Base-by-base conservation (phyloP, 139 green algal genomes). In the Prasinococcaceae sp. region DNA sequence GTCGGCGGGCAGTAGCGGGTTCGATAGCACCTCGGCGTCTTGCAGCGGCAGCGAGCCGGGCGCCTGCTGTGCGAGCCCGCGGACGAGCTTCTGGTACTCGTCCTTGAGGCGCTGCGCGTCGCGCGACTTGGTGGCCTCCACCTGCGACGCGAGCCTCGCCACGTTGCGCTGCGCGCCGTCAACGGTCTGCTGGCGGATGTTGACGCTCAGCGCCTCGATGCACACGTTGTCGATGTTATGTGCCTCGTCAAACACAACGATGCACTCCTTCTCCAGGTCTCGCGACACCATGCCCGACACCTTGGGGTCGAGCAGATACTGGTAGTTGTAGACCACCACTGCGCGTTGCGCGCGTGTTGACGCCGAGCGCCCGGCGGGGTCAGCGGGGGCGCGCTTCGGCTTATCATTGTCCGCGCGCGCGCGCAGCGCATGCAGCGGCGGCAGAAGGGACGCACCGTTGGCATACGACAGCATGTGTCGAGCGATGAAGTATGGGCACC, bases 201-300 rank as follows among this genome's bases (percentile, higher is more conserved):
- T 79, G 8, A 79, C 71, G 43, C 45, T 66, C 30, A 79, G 46
- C 47, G 88, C 86, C 74, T 99, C 92, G 32, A 99, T 99, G 76
- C 90, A 97, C 44, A 97, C 86, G 70, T 94, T 97, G 75, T 97
- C 88, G 29, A 97, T 97, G 78, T 97, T 97, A 71, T 97, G 88
- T 0, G 88, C 88, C 70, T 99, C 92, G 63, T 99, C 92, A 78
- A 99, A 99, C 37, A 99, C 90, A 19, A 99, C 85, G 16, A 96
- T 63, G 49, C 81, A 92, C 76, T 97, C 85, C 56, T 81, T 81
- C 66, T 99, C 92, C 45, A 99, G 70, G 69, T 97, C 86, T n/a
- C 82, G 63, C 2, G 82, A 93, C 32, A 99, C 93, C 76, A 94
- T 81, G n/a, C 78, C 65, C 22, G 72, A 72, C 47, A 86, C 86